phyloP scores from a whole-genome alignment of 2,329 filamentous ascomycete species.

The Exophiala dermatitidis region DNA sequence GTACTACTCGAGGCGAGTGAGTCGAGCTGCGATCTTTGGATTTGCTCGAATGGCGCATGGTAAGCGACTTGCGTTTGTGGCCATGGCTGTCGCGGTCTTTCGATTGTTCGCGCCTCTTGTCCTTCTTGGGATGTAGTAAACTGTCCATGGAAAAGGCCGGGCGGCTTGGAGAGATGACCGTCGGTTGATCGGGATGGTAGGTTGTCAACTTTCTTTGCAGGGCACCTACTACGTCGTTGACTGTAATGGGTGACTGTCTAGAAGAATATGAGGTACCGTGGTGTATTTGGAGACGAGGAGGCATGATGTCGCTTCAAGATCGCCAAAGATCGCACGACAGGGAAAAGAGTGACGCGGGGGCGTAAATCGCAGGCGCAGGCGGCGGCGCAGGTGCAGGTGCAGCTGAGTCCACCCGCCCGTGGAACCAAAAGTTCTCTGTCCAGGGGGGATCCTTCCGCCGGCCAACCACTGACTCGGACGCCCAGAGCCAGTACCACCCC shows the following conservation, averaged over 20 bases:
- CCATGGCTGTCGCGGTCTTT: conserved; percentile 34
- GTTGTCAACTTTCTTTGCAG: conserved; percentile 23
- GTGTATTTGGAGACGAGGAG: conserved; percentile 14
- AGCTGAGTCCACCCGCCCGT: background rate
- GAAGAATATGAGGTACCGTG: conserved; percentile 18
- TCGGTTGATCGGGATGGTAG: conserved; percentile 15
- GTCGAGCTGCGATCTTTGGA: conserved; percentile 21
- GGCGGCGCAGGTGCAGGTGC: background rate
- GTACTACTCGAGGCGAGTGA: conserved; percentile 22
- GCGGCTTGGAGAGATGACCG: conserved; percentile 27
- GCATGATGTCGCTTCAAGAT: conserved; percentile 11
- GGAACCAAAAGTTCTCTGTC: background rate
- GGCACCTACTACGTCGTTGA: conserved; percentile 25
- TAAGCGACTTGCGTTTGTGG: conserved; percentile 37
- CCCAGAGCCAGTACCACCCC: background rate
- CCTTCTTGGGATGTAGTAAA: conserved; percentile 33
- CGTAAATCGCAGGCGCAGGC: background rate
- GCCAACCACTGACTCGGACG: background rate
- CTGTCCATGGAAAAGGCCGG: conserved; percentile 40
- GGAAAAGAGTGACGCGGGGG: background rate
- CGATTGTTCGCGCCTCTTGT: conserved; percentile 29
- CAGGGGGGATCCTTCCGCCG: background rate
- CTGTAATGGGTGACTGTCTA: conserved; percentile 15
- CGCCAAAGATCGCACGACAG: background rate
- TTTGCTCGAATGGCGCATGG: conserved; percentile 15